Evolutionary conservation across 2,329 filamentous ascomycete genomes (phyloP).

Genomic region (Cyphellophora attinorum): DNA sequence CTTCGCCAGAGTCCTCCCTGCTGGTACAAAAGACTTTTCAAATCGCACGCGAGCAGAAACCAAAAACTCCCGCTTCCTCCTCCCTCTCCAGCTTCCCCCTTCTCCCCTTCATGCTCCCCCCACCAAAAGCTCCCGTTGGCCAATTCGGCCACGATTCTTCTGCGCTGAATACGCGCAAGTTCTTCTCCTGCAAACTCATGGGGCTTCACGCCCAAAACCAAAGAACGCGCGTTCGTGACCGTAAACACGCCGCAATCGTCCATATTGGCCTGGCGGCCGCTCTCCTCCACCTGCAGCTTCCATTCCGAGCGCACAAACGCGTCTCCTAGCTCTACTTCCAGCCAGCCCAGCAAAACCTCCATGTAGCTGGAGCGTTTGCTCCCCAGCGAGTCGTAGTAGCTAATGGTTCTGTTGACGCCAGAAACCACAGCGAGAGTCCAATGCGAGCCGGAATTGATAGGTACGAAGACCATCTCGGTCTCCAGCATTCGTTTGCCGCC

Average conservation of each 20-base stretch:
- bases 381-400: conserved; percentile 39
- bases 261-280: conserved; percentile 36
- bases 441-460: conserved; percentile 35
- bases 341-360: conserved; percentile 29
- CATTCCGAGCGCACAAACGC: conserved; percentile 34
- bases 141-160: conserved; percentile 38
- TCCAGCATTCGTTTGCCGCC: conserved; percentile 32
- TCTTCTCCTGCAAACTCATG: conserved; percentile 30
- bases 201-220: conserved; percentile 32
- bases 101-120: not conserved
- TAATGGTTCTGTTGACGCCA: conserved; percentile 32
- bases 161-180: conserved; percentile 31
- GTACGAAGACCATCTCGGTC: conserved; percentile 38
- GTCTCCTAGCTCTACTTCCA: conserved; percentile 30
- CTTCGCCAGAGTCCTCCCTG: no score
- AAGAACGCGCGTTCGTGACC: conserved; percentile 38
- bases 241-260: conserved; percentile 43
- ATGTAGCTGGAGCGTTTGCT: conserved; percentile 24
- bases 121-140: conserved; percentile 17
- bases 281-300: conserved; percentile 23
- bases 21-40: no score
- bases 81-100: not conserved
- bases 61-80: no score
- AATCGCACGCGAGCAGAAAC: no score
- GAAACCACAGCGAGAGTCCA: conserved; percentile 40